These are phyloP conservation scores for Bertia moriformis DNA, from an alignment of 2,329 filamentous ascomycete species.

Conservation along the genomic window DNA sequence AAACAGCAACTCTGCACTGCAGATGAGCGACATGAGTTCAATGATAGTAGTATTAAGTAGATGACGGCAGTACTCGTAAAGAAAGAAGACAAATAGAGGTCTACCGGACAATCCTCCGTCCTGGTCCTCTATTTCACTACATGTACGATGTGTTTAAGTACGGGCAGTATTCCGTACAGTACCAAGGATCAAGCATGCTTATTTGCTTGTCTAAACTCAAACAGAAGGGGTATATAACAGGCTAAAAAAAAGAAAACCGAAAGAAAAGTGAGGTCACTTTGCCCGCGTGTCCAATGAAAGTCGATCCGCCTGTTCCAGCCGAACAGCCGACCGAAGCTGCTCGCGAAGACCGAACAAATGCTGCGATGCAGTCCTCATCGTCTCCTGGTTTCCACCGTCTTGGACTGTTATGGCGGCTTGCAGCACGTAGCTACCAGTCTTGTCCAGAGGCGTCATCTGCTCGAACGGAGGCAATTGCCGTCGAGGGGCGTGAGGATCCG, in stretches of 20 bases:
- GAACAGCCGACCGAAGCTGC: slow-evolving; percentile 38
- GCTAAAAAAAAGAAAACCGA: not conserved
- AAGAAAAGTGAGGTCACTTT: slow-evolving; percentile 20
- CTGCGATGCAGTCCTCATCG: slow-evolving; percentile 34
- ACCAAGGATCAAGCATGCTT: too few species aligned
- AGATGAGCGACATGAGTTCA: too few species aligned
- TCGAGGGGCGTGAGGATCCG: slow-evolving; percentile 9
- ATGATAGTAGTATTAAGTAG: too few species aligned
- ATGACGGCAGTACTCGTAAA: too few species aligned
- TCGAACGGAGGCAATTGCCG: slow-evolving; percentile 22
- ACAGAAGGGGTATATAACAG: slow-evolving; percentile 5
- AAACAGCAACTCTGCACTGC: too few species aligned
- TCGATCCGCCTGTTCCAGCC: slow-evolving; percentile 39
- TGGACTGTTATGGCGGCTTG: slow-evolving; percentile 41
- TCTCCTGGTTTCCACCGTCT: slow-evolving; percentile 31
- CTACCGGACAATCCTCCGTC: too few species aligned
- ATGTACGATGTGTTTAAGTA: too few species aligned
- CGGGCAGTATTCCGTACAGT: too few species aligned
- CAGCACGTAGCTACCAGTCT: slow-evolving; percentile 39
- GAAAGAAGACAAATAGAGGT: too few species aligned
- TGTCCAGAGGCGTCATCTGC: slow-evolving; percentile 33
- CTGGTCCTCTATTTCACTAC: too few species aligned
- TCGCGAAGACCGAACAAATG: slow-evolving; percentile 39
- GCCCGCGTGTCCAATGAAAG: slow-evolving; percentile 44
- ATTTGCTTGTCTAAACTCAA: too few species aligned